A percentile compares a stretch with the other conserved stretches of the same genome.
phyloP scores from a whole-genome alignment of 257 asterid species.

The Sherardia arvensis region DNA sequence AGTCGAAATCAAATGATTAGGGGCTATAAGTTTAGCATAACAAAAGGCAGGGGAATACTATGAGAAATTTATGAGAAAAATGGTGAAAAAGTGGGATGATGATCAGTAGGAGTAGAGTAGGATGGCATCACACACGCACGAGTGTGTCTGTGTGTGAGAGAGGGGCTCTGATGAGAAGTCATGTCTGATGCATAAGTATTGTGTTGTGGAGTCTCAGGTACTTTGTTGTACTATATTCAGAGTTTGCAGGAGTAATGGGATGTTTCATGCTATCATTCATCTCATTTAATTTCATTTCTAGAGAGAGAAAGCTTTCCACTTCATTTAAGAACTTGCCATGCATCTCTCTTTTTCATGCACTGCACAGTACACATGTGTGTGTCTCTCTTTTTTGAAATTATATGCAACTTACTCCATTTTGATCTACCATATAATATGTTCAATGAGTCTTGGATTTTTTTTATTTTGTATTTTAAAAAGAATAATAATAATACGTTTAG shows the following conservation, averaged over 20 bases:
- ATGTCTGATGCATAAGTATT: constrained; percentile 15
- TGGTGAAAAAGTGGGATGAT: neutral
- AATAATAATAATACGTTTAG: too few relatives aligned
- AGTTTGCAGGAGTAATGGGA: constrained; percentile 2
- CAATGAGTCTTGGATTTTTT: too few relatives aligned
- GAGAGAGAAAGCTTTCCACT: neutral
- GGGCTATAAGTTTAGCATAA: neutral
- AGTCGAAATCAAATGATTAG: neutral
- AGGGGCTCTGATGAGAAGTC: constrained; percentile 25
- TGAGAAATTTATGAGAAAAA: neutral
- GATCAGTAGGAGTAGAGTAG: neutral
- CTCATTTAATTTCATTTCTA: neutral
- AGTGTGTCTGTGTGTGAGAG: neutral
- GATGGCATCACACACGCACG: neutral
- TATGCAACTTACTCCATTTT: neutral
- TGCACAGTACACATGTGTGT: neutral
- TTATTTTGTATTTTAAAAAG: too few relatives aligned
- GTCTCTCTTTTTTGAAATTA: neutral
- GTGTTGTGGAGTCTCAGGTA: neutral
- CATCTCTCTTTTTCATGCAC: neutral
- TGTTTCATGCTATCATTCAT: constrained; percentile 9
- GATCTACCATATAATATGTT: neutral
- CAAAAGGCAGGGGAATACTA: neutral
- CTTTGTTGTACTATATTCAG: neutral
- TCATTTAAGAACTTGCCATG: neutral